Evolutionary conservation across 2,329 filamentous ascomycete species (phyloP).

Genomic region (Ophiosphaerella korrae): DNA sequence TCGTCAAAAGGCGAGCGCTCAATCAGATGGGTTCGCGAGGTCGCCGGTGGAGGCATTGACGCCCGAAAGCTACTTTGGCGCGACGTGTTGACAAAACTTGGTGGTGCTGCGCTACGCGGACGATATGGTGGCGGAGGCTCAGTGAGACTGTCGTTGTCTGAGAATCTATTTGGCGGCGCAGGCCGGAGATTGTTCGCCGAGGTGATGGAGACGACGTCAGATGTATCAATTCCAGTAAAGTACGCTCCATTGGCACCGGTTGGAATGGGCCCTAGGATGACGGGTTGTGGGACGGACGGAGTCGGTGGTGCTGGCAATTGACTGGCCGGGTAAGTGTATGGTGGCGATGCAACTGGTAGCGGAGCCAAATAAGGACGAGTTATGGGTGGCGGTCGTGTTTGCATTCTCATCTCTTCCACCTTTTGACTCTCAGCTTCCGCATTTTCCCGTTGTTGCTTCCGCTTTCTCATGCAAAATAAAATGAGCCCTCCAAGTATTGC

Average conservation of each 20-base stretch:
- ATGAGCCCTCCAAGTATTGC: conserved; percentile 26
- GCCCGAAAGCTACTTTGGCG: conserved; percentile 40
- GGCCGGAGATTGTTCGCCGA: conserved; percentile 26
- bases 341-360: conserved; percentile 18
- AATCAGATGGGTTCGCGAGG: conserved; percentile 30
- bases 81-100: conserved; percentile 36
- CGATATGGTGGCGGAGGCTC: conserved; percentile 47
- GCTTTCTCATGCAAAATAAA: conserved; percentile 39
- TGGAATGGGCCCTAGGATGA: conserved; percentile 43
- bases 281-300: conserved; percentile 26
- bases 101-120: conserved; percentile 36
- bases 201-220: conserved; percentile 40
- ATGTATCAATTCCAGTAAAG: conserved; percentile 47
- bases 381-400: conserved; percentile 10
- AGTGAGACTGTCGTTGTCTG: conserved; percentile 32
- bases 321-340: conserved; percentile 17
- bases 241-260: conserved; percentile 40
- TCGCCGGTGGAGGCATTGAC: conserved; percentile 10
- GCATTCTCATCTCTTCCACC: conserved; percentile 35
- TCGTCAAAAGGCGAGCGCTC: conserved; percentile 44
- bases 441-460: conserved; percentile 28
- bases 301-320: conserved; percentile 23
- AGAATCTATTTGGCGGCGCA: conserved; percentile 33
- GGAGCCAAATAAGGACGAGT: conserved; percentile 27
- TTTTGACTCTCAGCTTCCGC: conserved; percentile 9